Evolutionary conservation across 2,329 filamentous ascomycete species (phyloP), one percentile per base, ranked within the genome.

Genomic region (Daldinia sp.): DNA sequence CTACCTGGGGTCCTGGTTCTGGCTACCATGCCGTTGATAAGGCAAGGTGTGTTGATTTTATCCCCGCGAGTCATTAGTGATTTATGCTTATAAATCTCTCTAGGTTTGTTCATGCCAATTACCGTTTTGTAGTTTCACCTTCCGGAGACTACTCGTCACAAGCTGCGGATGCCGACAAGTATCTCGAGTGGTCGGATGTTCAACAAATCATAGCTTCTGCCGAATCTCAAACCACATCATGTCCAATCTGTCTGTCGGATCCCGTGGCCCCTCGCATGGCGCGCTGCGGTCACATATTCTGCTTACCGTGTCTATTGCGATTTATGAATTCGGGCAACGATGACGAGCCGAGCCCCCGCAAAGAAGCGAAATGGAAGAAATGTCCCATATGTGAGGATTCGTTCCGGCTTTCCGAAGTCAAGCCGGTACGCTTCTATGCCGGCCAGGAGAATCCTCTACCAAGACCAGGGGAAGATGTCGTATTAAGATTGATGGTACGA

Each of bases 181-280:
- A 96, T 75, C 82, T 99, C 60, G 93, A 97, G 75, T 99, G 96
- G 96, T 88, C 90, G 72, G 90, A 93, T 73, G 92, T 99, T 59
- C 84, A 98, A 71, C 96, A 99, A 81, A 90, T 99, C 60, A 86
- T 99, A 73, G 96, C 93, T 7, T 98, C 95, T 1, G 88, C 92
- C 63, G 90, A 96, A 79, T 97, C 94, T 0, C 96, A 99, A 80
- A 86, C 90, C 48, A 88, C 94, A 2, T 93, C 92, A 23, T 99
- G 96, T 78, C 96, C 96, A 0, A 99, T 99, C 61, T 99, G 96
- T 77, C 87, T 99, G 30, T 97, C 92, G 1, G 93, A 92, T 62
- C 96, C 96, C 1, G 93, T 97, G 18, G 96, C 96, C 6, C 94
- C 96, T 35, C 90, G 96, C 63, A 99, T 99, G 95, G 94, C 96